Percentiles rank a stretch among this genome's conserved stretches.
Evolutionary conservation across 2,329 filamentous ascomycete species (phyloP).

Genomic region (Claviceps capensis): DNA sequence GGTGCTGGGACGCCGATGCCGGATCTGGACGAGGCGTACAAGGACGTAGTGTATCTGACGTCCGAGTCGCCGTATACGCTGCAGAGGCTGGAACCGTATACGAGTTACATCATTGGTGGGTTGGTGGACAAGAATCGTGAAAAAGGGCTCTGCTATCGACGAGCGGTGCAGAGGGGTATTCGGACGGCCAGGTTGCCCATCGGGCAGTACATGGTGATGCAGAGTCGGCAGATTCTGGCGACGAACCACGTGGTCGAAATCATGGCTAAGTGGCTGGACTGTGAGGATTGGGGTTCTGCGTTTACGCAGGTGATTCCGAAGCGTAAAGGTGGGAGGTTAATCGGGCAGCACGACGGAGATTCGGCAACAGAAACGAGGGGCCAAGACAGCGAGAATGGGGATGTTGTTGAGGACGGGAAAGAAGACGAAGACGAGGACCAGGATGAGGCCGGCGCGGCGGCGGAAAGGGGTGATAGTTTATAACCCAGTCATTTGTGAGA

Average conservation of each 20-base stretch:
- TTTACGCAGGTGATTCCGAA: conserved; percentile 83
- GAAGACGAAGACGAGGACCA: conserved; percentile 1
- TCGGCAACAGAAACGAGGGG: conserved; percentile 12
- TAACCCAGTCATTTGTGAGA: not conserved
- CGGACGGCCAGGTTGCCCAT: conserved; percentile 87
- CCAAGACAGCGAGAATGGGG: conserved; percentile 15
- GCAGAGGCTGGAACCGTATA: conserved; percentile 70
- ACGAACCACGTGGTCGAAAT: conserved; percentile 97
- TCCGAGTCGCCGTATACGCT: conserved; percentile 84
- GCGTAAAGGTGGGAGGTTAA: conserved; percentile 69
- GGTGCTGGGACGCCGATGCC: conserved; percentile 17
- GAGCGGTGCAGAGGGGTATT: conserved; percentile 60
- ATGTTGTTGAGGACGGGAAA: conserved; percentile 9
- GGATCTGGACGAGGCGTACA: conserved; percentile 18
- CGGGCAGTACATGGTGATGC: conserved; percentile 88
- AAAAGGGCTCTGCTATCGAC: conserved; percentile 84
- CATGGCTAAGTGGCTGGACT: conserved; percentile 85
- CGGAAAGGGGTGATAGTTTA: not conserved
- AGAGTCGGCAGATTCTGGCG: conserved; percentile 69
- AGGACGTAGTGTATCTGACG: conserved; percentile 67
- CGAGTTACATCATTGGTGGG: conserved; percentile 85
- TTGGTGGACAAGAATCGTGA: conserved; percentile 93
- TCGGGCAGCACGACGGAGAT: conserved; percentile 17
- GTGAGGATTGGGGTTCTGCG: conserved; percentile 79
- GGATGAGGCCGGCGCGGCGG: not conserved